Evolutionary conservation across 2,329 filamentous ascomycete species (phyloP), one percentile per base, ranked within the genome.

Genomic region (Leptographium wingfieldii): DNA sequence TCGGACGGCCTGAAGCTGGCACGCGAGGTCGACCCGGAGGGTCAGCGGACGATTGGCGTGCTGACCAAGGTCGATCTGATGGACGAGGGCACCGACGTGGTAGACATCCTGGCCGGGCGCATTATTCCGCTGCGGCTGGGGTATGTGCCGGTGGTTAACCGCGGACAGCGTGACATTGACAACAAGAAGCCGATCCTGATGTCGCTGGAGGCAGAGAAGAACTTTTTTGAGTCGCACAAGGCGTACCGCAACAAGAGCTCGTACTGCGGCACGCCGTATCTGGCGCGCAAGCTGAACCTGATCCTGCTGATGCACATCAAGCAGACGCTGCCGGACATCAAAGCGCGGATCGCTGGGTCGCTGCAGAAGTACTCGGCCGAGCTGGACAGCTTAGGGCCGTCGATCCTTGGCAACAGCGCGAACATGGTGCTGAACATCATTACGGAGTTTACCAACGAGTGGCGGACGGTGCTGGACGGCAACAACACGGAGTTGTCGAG

Each of bases 221-320:
- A 88, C 71, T 99, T 96, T 73, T 99, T 99, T 72, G 94, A 99
- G 69, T 92, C 92, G 73, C 94, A 99, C 82, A 95, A 95, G 77
- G 92, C 94, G 40, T 99, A 99, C 75, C 84, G 92, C 63, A 99
- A 97, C 77, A 99, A 99, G 84, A 92, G 90, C 71, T 89, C 92
- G 6, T 99, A 99, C 80, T 99, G 94, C 74, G 94, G 94, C 73
- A 99, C 94, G 3, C 94, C 94, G 4, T 99, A 99, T 71, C 80
- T 99, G 62, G 94, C 94, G 4, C 86, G 92, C 67, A 99, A 99
- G 76, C 83, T 99, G 62, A 99, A 99, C 75, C 80, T 99, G 69
- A 97, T 99, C 70, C 82, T 99, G 67, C 97, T 99, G 92, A 99
- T 99, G 94, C 94, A 99, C 78, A 99, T 99, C 79, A 99, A 99